Evolutionary conservation across 257 asterid species (phyloP).

Genomic region (Solanum chmielewskii): DNA sequence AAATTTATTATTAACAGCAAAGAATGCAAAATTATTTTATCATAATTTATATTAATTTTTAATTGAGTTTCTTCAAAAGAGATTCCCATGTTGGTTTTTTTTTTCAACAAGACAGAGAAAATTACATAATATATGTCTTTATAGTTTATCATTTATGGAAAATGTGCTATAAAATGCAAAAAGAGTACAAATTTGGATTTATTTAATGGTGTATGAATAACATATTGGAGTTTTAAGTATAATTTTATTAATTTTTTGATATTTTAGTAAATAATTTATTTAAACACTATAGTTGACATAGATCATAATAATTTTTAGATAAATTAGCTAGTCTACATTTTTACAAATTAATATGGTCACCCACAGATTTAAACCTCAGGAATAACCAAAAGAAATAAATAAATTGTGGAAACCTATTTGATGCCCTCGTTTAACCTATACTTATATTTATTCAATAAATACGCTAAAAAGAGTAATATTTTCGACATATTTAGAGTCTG

Average conservation of each 20-base stretch:
- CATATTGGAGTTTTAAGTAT: no score
- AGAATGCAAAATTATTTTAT: no score
- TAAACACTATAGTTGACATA: no score
- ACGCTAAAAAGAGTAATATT: no score
- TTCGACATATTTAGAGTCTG: accelerated
- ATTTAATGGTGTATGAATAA: neutral
- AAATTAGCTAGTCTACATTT: neutral
- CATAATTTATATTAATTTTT: neutral
- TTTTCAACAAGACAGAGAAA: neutral
- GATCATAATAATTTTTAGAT: neutral
- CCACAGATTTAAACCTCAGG: neutral
- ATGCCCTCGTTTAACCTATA: neutral
- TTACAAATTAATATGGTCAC: no score
- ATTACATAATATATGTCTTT: neutral
- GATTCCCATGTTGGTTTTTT: neutral
- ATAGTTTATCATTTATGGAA: neutral
- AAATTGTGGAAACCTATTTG: neutral
- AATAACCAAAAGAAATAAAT: no score
- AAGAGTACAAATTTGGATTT: neutral
- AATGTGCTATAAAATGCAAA: neutral
- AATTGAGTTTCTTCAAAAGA: neutral
- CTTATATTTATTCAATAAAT: no score
- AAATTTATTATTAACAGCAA: accelerated
- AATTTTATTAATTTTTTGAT: no score
- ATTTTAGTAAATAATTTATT: neutral